phyloP scores from a whole-genome alignment of 2,329 filamentous ascomycete genomes.

The Grosmannia clavigera region DNA sequence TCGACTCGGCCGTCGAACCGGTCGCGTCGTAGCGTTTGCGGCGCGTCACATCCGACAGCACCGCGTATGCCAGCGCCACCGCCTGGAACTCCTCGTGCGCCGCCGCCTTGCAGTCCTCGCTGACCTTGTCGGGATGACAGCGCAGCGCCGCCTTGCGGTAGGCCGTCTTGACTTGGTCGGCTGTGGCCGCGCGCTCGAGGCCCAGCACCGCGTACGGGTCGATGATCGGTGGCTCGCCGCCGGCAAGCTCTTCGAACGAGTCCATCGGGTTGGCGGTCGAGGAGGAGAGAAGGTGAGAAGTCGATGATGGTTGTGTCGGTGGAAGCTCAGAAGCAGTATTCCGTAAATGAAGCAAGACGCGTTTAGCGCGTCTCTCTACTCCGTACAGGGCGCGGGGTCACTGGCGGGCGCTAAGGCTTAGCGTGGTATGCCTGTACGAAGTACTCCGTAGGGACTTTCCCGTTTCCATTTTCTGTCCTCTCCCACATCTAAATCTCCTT shows the following conservation, averaged over 20 bases:
- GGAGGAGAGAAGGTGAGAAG: no score
- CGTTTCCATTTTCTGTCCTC: no score
- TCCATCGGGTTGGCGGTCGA: conserved; percentile 23
- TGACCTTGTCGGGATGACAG: conserved; percentile 62
- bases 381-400: background rate
- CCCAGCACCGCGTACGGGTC: conserved; percentile 72
- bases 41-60: conserved; percentile 72
- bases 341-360: background rate
- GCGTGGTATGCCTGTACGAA: no score
- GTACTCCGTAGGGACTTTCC: no score
- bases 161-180: conserved; percentile 73
- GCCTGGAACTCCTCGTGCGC: conserved; percentile 79
- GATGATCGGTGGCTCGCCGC: conserved; percentile 48
- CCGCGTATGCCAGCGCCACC: conserved; percentile 85
- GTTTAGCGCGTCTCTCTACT: background rate
- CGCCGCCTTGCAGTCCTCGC: conserved; percentile 50
- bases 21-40: conserved; percentile 82
- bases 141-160: conserved; percentile 86
- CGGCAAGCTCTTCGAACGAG: conserved; percentile 37
- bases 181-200: conserved; percentile 56
- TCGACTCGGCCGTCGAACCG: conserved; percentile 65
- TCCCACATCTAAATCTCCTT: background rate
- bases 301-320: conserved; percentile 2
- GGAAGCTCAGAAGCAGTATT: background rate
- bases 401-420: background rate